Evolutionary conservation across 225 moss, liverwort and hornwort species (phyloP), one percentile per base, ranked within the genome.

Genomic region (Sphagnum tenellum): DNA sequence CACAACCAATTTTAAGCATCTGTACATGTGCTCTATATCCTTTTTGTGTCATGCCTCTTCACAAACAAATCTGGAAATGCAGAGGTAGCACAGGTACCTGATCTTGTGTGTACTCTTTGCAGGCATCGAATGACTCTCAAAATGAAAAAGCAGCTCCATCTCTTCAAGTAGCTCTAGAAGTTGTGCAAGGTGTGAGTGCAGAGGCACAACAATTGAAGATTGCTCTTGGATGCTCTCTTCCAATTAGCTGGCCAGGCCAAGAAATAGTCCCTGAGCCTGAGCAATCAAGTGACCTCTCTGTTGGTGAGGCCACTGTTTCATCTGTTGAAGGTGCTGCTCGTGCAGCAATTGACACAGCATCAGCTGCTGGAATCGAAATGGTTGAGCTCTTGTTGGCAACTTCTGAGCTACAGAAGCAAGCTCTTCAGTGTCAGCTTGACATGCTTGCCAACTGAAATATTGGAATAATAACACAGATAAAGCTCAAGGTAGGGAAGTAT

Each of bases 171-270:
- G 83, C 87, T 46, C 63, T 91, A 62, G 80, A 73, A 57, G 70
- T 68, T 7, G 74, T 91, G 56, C 77, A 84, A 49, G 77, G 74
- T 52, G 94, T 94, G 57, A 84, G 70, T 56, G 75, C 77, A 61
- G 94, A 94, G 74, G 89, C 91, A 47, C 81, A 73, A 68, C 79
- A 81, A 61, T 74, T 94, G 11, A 85, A 77, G 46, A 82, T 81
- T 62, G 85, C 86, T 13, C 78, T 83, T 9, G 86, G 88, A 67
- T 89, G 81, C 64, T 75, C 89, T 12, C 89, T 94, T 44, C 94
- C 94, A 4, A 75, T 94, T 55, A 94, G 94, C 76, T 79, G 76
- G 72, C 80, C 73, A 68, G 76, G 66, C 46, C 76, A 83, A 1
- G 85, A 74, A 54, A 68, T 71, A 48, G 76, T 73, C 59, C 50